phyloP scores from a whole-genome alignment of 1,139 yeast genomes.

The Debaryomycetaceae sp. region DNA sequence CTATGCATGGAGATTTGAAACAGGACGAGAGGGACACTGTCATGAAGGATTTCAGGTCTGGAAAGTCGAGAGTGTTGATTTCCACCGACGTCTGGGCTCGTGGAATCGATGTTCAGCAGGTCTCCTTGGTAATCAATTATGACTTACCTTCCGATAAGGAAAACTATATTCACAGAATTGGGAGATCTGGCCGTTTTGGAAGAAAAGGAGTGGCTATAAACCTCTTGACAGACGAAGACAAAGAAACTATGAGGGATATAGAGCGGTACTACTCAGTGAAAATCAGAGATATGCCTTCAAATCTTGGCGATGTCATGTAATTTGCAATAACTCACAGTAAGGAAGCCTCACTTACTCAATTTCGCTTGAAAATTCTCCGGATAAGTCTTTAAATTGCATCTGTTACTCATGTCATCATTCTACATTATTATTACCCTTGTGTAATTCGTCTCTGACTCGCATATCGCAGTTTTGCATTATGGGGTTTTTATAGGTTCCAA shows the following conservation, averaged over 20 bases:
- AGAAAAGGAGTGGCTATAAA: slow-evolving; percentile 94
- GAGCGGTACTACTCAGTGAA: slow-evolving; percentile 75
- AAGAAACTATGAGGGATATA: slow-evolving; percentile 56
- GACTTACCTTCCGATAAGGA: slow-evolving; percentile 85
- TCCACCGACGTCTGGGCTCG: slow-evolving; percentile 98
- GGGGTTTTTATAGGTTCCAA: too few species aligned
- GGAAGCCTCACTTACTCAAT: not conserved
- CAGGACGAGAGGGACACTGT: slow-evolving; percentile 87
- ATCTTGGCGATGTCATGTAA: slow-evolving; percentile 50
- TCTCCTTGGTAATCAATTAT: slow-evolving; percentile 89
- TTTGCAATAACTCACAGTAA: too few species aligned
- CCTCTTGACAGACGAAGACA: slow-evolving; percentile 74
- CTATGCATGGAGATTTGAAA: slow-evolving; percentile 98
- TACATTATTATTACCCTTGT: too few species aligned
- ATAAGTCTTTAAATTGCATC: too few species aligned
- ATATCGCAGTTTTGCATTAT: not conserved
- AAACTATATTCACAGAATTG: slow-evolving; percentile 90
- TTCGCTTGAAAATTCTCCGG: not conserved
- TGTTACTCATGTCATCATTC: too few species aligned
- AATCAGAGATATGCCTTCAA: slow-evolving; percentile 86
- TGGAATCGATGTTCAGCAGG: slow-evolving; percentile 97
- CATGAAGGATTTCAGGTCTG: slow-evolving; percentile 82
- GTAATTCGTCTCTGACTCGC: too few species aligned
- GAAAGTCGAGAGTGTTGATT: slow-evolving; percentile 77
- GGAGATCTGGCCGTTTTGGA: slow-evolving; percentile 94